Evolutionary conservation across 73 alveolate genomes (phyloP).

Genomic region (Tetrahymena malaccensis): DNA sequence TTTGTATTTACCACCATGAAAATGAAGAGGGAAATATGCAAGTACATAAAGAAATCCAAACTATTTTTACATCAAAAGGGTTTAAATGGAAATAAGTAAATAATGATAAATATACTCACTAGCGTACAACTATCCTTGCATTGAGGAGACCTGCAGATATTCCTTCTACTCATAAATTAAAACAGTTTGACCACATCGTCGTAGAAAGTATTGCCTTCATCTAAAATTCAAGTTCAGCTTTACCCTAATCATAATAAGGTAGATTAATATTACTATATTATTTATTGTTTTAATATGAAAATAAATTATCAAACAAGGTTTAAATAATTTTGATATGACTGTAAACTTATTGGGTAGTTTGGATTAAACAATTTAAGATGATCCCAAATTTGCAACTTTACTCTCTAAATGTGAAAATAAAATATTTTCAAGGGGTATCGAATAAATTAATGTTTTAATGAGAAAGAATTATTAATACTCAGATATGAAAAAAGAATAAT

Average conservation of each 20-base stretch:
- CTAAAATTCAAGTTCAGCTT: neutral
- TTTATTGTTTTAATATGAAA: neutral
- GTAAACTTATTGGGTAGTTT: neutral
- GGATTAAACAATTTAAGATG: neutral
- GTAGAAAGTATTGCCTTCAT: neutral
- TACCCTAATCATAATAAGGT: neutral
- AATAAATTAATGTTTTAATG: neutral
- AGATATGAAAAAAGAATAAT: neutral
- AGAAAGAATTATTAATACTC: neutral
- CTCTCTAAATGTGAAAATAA: neutral
- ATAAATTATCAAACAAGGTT: neutral
- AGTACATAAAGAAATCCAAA: neutral
- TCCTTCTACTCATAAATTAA: neutral
- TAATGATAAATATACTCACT: neutral
- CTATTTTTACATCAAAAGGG: neutral
- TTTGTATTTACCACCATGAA: neutral
- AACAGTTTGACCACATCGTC: neutral
- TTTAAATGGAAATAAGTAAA: neutral
- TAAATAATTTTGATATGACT: neutral
- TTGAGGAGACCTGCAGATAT: neutral
- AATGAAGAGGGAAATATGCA: neutral
- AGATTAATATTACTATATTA: neutral
- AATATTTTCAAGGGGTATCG: neutral
- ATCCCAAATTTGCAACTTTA: neutral
- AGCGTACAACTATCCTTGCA: neutral